Evolutionary conservation across 768 basidiomycete genomes (phyloP).

Genomic region (Dacryopinax primogenitus): DNA sequence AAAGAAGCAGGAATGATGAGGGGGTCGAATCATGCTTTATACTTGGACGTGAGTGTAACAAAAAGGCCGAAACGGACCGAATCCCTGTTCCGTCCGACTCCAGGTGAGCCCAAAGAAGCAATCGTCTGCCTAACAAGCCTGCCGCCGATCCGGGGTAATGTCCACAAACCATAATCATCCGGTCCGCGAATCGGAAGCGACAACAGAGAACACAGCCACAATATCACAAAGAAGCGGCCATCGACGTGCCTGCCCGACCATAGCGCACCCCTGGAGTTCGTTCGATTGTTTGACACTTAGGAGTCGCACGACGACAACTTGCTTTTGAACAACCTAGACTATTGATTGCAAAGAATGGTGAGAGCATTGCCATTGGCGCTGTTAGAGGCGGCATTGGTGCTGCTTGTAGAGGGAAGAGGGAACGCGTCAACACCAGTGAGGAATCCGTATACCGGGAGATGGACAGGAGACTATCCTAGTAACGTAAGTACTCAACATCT

Average conservation of each 20-base stretch:
- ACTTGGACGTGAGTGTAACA: background rate
- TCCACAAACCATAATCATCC: background rate
- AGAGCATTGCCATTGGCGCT: background rate
- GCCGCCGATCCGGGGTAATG: slow-evolving; percentile 3
- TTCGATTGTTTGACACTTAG: too few species aligned
- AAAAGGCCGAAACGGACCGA: background rate
- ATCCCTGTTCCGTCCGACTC: slow-evolving; percentile 4
- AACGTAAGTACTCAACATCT: background rate
- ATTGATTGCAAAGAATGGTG: background rate
- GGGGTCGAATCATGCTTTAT: background rate
- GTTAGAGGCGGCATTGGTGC: background rate
- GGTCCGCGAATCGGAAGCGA: slow-evolving; percentile 5
- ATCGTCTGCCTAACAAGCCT: too few species aligned
- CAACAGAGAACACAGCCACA: background rate
- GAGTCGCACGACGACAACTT: background rate
- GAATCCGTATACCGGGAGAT: background rate
- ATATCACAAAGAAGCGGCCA: background rate
- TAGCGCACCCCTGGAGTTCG: too few species aligned
- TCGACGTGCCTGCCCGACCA: background rate
- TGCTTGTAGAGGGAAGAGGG: background rate
- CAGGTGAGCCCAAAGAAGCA: too few species aligned
- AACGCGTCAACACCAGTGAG: background rate
- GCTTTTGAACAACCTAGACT: background rate
- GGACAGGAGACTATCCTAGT: background rate
- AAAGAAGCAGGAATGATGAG: background rate